Conservation (phyloP, 768 basidiomycete species). For the button mushroom (Agaricus bisporus) region DNA sequence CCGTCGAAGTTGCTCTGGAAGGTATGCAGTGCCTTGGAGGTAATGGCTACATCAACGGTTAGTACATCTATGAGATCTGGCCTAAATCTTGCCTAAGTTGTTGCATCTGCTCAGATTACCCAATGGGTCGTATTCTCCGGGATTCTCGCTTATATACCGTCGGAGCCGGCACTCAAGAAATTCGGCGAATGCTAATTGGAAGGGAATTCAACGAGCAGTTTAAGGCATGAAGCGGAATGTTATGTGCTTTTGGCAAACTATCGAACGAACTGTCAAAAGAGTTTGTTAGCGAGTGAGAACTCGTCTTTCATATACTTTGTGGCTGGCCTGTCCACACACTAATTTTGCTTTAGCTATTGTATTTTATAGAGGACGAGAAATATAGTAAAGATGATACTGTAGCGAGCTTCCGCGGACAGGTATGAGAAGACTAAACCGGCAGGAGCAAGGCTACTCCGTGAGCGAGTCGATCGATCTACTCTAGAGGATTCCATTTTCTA, state of each 20-base stretch:
- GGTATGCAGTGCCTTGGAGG: constrained; percentile 93
- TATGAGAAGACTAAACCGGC: not conserved
- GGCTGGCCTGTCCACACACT: constrained; percentile 3
- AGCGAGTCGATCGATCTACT: constrained; percentile 7
- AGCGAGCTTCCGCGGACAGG: constrained; percentile 9
- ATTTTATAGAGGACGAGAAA: constrained; percentile 5
- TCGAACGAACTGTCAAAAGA: constrained; percentile 4
- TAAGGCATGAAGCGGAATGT: constrained; percentile 18
- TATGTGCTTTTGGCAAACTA: not conserved
- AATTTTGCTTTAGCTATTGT: constrained; percentile 8
- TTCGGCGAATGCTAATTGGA: constrained; percentile 90
- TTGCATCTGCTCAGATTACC: constrained; percentile 58
- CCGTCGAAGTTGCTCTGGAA: constrained; percentile 86
- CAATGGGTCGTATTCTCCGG: constrained; percentile 79
- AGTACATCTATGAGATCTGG: constrained; percentile 3
- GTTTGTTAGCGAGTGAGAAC: constrained; percentile 8
- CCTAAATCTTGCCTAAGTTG: constrained; percentile 1
- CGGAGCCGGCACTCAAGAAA: constrained; percentile 96
- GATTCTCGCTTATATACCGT: constrained; percentile 89
- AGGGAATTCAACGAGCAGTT: constrained; percentile 82
- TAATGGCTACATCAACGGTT: constrained; percentile 94
- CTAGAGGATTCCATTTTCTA: constrained; percentile 5
- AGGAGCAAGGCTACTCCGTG: constrained; percentile 5
- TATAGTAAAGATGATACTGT: constrained; percentile 5
- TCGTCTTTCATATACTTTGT: constrained; percentile 8